A percentile compares a stretch with the other conserved stretches of the same genome.
phyloP scores from a whole-genome alignment of 1,139 yeast genomes.

The Tardiomyces depauwii region DNA sequence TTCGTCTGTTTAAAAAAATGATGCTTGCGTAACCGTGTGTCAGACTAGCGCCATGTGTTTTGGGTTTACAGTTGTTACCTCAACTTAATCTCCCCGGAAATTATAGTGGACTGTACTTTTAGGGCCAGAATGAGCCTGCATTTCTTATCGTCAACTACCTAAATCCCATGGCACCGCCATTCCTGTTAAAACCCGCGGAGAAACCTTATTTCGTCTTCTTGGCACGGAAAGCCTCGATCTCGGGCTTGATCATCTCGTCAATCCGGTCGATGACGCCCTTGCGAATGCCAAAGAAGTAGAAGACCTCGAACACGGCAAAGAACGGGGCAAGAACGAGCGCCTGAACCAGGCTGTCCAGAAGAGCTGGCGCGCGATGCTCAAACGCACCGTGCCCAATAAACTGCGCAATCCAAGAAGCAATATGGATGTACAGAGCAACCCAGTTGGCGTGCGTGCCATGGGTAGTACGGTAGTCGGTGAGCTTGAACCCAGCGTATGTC shows the following conservation, averaged over 20 bases:
- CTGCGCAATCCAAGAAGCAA: slow-evolving; percentile 68
- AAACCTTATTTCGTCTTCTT: background rate
- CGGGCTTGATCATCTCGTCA: slow-evolving; percentile 38
- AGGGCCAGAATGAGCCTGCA: too few relatives aligned
- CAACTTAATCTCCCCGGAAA: too few relatives aligned
- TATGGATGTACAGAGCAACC: slow-evolving; percentile 33
- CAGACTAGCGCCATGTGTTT: too few relatives aligned
- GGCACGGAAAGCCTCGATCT: slow-evolving; percentile 15
- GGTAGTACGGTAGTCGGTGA: slow-evolving; percentile 12
- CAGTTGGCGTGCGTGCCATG: slow-evolving; percentile 19
- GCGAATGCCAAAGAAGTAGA: slow-evolving; percentile 55
- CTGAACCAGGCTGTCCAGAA: slow-evolving; percentile 70
- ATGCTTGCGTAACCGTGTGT: too few relatives aligned
- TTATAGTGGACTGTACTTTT: too few relatives aligned
- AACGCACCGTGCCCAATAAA: slow-evolving; percentile 80
- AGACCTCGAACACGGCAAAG: slow-evolving; percentile 70
- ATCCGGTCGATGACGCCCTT: slow-evolving; percentile 42
- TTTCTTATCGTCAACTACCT: too few relatives aligned
- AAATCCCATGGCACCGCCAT: too few relatives aligned
- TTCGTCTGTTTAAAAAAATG: background rate
- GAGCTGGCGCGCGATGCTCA: slow-evolving; percentile 80
- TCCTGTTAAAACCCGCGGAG: too few relatives aligned
- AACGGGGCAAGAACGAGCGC: slow-evolving; percentile 87
- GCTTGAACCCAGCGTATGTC: slow-evolving; percentile 16
- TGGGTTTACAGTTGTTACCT: too few relatives aligned